A percentile compares a stretch with the other conserved stretches of the same genome.
These are phyloP conservation scores for Rhynchospora breviuscula DNA, from an alignment of 176 grass and related monocot genomes.

Conservation along the genomic window DNA sequence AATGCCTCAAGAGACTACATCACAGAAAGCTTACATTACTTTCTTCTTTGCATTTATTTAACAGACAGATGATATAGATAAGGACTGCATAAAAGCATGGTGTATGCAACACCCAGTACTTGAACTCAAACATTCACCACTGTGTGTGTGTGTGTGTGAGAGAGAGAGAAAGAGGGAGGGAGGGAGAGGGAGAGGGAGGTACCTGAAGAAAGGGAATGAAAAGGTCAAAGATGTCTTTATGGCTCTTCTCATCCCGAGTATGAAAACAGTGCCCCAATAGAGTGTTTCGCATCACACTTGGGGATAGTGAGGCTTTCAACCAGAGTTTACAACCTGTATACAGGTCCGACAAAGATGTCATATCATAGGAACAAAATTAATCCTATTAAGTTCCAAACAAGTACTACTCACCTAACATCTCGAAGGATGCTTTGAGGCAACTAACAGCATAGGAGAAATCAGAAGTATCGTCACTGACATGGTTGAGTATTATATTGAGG, in stretches of 20 bases:
- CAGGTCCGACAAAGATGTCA: slow-evolving; percentile 2
- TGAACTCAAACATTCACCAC: neutral
- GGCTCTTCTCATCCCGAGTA: slow-evolving; percentile 90
- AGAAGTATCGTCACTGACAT: slow-evolving; percentile 88
- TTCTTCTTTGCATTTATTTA: neutral
- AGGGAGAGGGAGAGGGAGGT: slow-evolving; percentile 21
- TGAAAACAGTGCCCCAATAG: slow-evolving; percentile 97
- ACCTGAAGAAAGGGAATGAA: slow-evolving; percentile 97
- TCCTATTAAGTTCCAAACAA: neutral
- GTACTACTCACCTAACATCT: slow-evolving; percentile 75
- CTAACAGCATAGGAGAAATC: slow-evolving; percentile 93
- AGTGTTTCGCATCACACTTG: slow-evolving; percentile 92
- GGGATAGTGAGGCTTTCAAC: slow-evolving; percentile 90
- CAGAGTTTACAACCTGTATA: slow-evolving; percentile 90
- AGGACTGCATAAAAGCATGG: neutral
- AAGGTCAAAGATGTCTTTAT: slow-evolving; percentile 98
- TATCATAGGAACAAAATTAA: neutral
- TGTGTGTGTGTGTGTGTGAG: neutral
- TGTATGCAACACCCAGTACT: neutral
- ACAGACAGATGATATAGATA: neutral
- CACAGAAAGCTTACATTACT: slow-evolving; percentile 30
- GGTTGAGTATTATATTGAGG: slow-evolving; percentile 82
- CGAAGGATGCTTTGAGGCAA: slow-evolving; percentile 92
- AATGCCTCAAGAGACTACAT: slow-evolving; percentile 87
- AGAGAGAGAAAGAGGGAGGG: slow-evolving; percentile 1